Base-by-base conservation (phyloP, 305 asterid species). In the Fraxinus ornus region DNA sequence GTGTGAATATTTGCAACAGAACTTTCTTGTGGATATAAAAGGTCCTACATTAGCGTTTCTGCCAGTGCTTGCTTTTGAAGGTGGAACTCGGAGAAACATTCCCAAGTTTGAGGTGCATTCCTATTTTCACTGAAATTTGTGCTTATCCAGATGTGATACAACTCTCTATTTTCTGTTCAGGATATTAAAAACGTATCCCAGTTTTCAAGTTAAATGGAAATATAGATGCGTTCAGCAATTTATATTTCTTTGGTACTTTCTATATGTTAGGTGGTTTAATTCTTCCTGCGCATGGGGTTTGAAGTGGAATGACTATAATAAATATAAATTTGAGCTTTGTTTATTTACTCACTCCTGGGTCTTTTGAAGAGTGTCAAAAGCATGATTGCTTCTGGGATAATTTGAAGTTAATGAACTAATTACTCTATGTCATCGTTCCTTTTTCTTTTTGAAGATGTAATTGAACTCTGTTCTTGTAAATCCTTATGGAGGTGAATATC, bases 1-100 rank as follows among this genome's bases (percentile, higher is more conserved):
- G 73, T 75, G 62, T 47, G 21, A 78, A 41, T 84, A 64, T 78
- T 85, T 85, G 88, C 76, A 75, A 75, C 93, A 95, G 99, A 95
- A 91, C 85, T 93, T 95, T 83, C 83, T 93, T 66, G 93, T 95
- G 93, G 99, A 95, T 90, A 90, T 95, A 83, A 95, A 94, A 91
- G 95, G 98, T 80, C 93, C 98, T 39, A 84, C 91, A 52, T 68
- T 94, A 88, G 99, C 98, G 64, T 88, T 87, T 88, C 88, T 95
- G 60, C 98, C 99, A 0, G 99, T 94, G 82, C 94, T 95, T 77
- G 93, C 99, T 79, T 95, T 94, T 88, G 99, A 95, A 88, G 99
- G 99, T 76, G 99, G 99, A 86, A 95, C 97, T 77, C 90, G 98
- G 88, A 93, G 98, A 86, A 95, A 95, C 89, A 92, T 94, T 81